A percentile compares a stretch with the other conserved stretches of the same genome.
Evolutionary conservation across 495 filamentous ascomycete genomes (phyloP).

Genomic region (Acidomyces sp.): DNA sequence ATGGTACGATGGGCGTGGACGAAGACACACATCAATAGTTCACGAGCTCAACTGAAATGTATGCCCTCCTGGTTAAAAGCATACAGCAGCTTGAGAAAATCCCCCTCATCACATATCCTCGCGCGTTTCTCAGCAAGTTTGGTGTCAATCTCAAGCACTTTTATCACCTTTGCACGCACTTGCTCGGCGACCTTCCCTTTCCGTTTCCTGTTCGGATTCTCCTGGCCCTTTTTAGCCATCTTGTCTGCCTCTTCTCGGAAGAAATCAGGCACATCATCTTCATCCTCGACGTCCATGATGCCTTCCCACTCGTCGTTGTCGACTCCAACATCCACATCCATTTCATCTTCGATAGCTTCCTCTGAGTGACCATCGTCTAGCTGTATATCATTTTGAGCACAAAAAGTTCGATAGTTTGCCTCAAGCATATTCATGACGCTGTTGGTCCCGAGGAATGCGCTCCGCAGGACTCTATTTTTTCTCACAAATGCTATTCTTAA

Average conservation of each 20-base stretch:
- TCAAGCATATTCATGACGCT: slow-evolving; percentile 72
- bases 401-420: slow-evolving; percentile 78
- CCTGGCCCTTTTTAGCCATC: slow-evolving; percentile 32
- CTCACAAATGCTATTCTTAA: slow-evolving; percentile 71
- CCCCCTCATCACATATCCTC: slow-evolving; percentile 76
- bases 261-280: slow-evolving; percentile 57
- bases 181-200: slow-evolving; percentile 65
- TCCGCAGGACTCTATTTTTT: slow-evolving; percentile 64
- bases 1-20: no score
- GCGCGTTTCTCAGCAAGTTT: slow-evolving; percentile 66
- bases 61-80: slow-evolving; percentile 83
- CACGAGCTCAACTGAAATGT: slow-evolving; percentile 59
- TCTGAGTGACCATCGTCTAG: slow-evolving; percentile 53
- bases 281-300: slow-evolving; percentile 43
- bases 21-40: neutral
- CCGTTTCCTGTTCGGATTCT: slow-evolving; percentile 40
- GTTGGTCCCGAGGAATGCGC: slow-evolving; percentile 59
- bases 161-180: slow-evolving; percentile 68
- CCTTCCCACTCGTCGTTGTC: slow-evolving; percentile 39
- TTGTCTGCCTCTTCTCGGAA: slow-evolving; percentile 53
- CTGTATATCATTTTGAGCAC: slow-evolving; percentile 64
- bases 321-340: slow-evolving; percentile 34
- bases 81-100: slow-evolving; percentile 66
- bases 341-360: slow-evolving; percentile 23
- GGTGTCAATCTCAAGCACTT: slow-evolving; percentile 64